phyloP scores from a whole-genome alignment of 208 protist species.

The Wallacemonas sp. region DNA sequence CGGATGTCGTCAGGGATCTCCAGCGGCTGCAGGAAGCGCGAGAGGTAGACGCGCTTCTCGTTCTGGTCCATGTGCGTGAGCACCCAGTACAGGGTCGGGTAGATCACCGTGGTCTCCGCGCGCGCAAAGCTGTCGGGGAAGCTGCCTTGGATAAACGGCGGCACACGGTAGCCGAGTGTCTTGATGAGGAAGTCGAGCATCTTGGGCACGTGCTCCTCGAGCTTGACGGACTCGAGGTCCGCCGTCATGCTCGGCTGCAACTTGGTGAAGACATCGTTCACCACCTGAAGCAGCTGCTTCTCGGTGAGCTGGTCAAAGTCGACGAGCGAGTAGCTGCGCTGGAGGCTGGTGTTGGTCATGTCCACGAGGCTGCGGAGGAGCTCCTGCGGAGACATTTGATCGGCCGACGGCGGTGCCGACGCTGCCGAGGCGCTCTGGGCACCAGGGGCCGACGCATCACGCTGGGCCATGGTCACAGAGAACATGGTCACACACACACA shows the following conservation, averaged over 20 bases:
- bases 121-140: slow-evolving; percentile 78
- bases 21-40: slow-evolving; percentile 83
- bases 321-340: slow-evolving; percentile 81
- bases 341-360: slow-evolving; percentile 70
- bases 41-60: slow-evolving; percentile 90
- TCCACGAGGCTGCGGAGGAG: slow-evolving; percentile 84
- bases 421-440: slow-evolving; percentile 5
- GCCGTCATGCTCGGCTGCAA: slow-evolving; percentile 65
- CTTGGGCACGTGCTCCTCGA: slow-evolving; percentile 48
- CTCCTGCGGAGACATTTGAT: slow-evolving; percentile 60
- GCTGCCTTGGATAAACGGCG: slow-evolving; percentile 62
- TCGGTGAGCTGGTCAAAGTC: slow-evolving; percentile 81
- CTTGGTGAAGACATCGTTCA: slow-evolving; percentile 84
- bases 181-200: slow-evolving; percentile 86
- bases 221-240: slow-evolving; percentile 51
- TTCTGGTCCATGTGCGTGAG: slow-evolving; percentile 87
- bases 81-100: slow-evolving; percentile 90
- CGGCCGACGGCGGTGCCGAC: slow-evolving; percentile 19
- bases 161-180: slow-evolving; percentile 83
- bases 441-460: not conserved
- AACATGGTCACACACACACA: not conserved
- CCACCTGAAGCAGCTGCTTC: slow-evolving; percentile 74
- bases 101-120: slow-evolving; percentile 82
- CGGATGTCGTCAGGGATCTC: slow-evolving; percentile 88
- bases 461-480: slow-evolving; percentile 19